These are phyloP conservation scores for Cydonia oblonga DNA, from an alignment of 331 rosid species.

Conservation along the genomic window DNA sequence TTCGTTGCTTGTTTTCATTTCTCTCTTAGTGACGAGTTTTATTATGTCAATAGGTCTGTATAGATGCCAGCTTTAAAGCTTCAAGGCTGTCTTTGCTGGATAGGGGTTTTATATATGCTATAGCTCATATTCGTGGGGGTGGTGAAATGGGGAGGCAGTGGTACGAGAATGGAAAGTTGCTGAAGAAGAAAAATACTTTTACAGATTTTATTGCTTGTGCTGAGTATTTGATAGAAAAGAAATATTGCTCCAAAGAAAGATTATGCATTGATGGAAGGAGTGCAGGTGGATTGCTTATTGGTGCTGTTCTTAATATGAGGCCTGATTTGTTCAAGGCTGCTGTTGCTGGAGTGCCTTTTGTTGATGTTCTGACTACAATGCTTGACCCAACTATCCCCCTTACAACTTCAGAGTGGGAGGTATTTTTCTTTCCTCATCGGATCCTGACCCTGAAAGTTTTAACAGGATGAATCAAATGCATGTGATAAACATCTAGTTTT, in stretches of 20 bases:
- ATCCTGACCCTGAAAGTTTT: neutral
- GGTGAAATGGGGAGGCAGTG: slow-evolving; percentile 98
- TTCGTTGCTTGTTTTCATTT: neutral
- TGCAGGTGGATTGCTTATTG: slow-evolving; percentile 89
- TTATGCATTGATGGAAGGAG: slow-evolving; percentile 82
- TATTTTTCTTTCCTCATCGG: slow-evolving; percentile 8
- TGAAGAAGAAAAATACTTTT: slow-evolving; percentile 79
- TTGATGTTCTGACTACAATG: slow-evolving; percentile 90
- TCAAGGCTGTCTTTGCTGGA: slow-evolving; percentile 79
- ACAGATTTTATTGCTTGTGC: slow-evolving; percentile 87
- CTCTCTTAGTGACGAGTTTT: slow-evolving; percentile 4
- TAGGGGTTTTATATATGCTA: slow-evolving; percentile 74
- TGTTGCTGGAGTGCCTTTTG: slow-evolving; percentile 90
- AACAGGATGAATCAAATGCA: neutral
- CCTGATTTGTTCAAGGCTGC: slow-evolving; percentile 94
- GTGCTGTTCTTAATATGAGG: slow-evolving; percentile 93
- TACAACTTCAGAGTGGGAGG: slow-evolving; percentile 98
- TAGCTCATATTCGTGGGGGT: slow-evolving; percentile 92
- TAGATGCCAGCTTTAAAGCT: slow-evolving; percentile 68
- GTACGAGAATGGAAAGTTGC: slow-evolving; percentile 85
- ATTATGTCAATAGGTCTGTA: slow-evolving; percentile 38
- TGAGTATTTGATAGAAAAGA: slow-evolving; percentile 67
- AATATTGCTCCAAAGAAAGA: slow-evolving; percentile 61
- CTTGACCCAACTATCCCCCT: slow-evolving; percentile 96
- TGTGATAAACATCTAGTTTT: neutral